Conservation (phyloP, 371 early-diverging fungal species). For the Mortierella sp. region DNA sequence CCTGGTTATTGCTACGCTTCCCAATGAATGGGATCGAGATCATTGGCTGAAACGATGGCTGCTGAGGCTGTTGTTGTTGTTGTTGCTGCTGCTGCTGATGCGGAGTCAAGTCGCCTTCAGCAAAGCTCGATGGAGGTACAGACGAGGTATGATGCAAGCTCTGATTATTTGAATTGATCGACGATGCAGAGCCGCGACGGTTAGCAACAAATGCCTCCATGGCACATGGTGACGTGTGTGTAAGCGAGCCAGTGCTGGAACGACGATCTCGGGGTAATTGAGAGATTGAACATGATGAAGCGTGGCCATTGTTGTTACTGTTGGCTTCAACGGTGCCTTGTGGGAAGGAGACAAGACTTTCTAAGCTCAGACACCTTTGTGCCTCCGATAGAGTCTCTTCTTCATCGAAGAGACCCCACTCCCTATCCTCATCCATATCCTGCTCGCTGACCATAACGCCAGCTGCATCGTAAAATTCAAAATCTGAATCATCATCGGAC, state of each 20-base stretch:
- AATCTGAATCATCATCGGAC: conserved; percentile 37
- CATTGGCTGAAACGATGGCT: conserved; percentile 31
- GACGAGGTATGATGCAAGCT: neutral
- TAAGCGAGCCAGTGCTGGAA: conserved; percentile 53
- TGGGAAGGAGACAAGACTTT: conserved; percentile 13
- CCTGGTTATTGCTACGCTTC: conserved; percentile 49
- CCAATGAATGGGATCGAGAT: conserved; percentile 39
- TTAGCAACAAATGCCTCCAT: conserved; percentile 51
- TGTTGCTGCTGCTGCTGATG: conserved; percentile 27
- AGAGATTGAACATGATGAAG: conserved; percentile 1
- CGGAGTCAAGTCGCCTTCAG: conserved; percentile 39
- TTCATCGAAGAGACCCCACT: conserved; percentile 51
- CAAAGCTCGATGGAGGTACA: conserved; percentile 11
- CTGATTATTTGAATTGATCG: conserved; percentile 18
- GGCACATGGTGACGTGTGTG: conserved; percentile 30
- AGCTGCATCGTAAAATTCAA: conserved; percentile 30
- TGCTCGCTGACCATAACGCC: conserved; percentile 16
- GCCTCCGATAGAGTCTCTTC: conserved; percentile 28
- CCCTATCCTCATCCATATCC: conserved; percentile 51
- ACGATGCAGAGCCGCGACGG: conserved; percentile 53
- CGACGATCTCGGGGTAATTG: conserved; percentile 38
- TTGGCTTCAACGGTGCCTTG: neutral
- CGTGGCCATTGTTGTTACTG: neutral
- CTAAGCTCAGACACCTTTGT: conserved; percentile 7
- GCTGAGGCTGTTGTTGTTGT: conserved; percentile 11